Conservation (phyloP, 768 basidiomycete species). For the Candolleomyces aberdarensis region DNA sequence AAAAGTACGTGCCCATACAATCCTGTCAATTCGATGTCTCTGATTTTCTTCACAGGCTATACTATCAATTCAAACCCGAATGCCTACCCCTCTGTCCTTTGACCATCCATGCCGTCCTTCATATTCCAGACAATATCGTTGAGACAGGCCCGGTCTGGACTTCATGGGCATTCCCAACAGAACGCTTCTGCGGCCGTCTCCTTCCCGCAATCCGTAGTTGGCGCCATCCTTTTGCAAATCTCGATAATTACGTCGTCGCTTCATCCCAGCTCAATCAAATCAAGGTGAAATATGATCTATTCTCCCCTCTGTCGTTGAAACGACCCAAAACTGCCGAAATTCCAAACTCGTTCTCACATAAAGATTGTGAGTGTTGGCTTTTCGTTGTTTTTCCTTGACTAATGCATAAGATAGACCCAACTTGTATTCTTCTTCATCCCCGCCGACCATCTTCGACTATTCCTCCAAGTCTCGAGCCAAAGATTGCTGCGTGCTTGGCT, state of each 20-base stretch:
- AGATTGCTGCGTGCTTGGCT: not conserved
- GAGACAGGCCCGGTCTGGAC: not conserved
- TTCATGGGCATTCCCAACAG: conserved; percentile 1
- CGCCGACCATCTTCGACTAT: not conserved
- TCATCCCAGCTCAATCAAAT: not conserved
- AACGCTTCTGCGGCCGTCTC: conserved; percentile 10
- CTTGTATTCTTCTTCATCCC: not conserved
- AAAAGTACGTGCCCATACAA: not conserved
- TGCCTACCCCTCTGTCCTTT: not conserved
- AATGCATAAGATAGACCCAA: not conserved
- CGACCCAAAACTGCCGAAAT: not conserved
- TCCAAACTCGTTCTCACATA: not conserved
- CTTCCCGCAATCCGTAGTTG: not conserved
- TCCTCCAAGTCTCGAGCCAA: not conserved
- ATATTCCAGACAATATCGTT: not conserved
- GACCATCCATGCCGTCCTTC: conserved; percentile 1
- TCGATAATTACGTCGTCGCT: not conserved
- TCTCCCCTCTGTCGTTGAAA: not conserved
- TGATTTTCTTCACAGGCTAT: not conserved
- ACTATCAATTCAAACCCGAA: not conserved
- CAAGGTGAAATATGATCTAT: not conserved
- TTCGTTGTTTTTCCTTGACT: not conserved
- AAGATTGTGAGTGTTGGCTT: not conserved
- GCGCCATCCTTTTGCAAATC: conserved; percentile 13
- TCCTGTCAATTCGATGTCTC: too few species aligned